Percentiles rank a stretch among this genome's conserved stretches.
These are phyloP conservation scores for Annulohypoxylon truncatum DNA, from an alignment of 2,329 filamentous ascomycete species.

Conservation along the genomic window DNA sequence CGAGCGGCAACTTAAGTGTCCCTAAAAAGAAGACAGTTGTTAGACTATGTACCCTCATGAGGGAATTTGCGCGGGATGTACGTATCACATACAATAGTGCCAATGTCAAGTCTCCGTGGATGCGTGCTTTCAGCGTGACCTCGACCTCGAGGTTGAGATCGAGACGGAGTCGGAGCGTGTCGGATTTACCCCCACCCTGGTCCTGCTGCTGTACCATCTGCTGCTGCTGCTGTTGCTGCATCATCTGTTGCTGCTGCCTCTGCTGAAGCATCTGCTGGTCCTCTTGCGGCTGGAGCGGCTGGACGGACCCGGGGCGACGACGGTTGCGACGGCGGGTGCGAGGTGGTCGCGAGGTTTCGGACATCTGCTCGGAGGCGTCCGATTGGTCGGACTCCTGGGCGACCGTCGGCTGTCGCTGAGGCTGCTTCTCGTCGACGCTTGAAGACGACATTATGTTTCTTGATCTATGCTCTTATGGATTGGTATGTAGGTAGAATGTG, in stretches of 20 bases:
- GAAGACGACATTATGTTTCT: conserved; percentile 39
- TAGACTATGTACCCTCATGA: background rate
- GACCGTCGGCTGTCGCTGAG: conserved; percentile 32
- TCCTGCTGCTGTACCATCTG: conserved; percentile 37
- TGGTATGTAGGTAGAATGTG: background rate
- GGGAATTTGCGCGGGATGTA: background rate
- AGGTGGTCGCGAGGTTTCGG: conserved; percentile 41
- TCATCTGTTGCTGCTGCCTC: conserved; percentile 37
- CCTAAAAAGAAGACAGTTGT: background rate
- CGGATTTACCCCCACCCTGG: conserved; percentile 55
- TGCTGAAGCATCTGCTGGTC: conserved; percentile 39
- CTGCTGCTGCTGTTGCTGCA: conserved; percentile 37
- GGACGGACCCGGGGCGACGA: conserved; percentile 32
- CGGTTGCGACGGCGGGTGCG: conserved; percentile 41
- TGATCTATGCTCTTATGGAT: background rate
- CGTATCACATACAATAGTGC: conserved; percentile 67
- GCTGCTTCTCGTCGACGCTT: conserved; percentile 28
- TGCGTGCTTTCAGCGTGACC: conserved; percentile 87
- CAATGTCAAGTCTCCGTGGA: conserved; percentile 84
- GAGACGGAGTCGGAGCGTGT: conserved; percentile 78
- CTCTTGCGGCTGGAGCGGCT: conserved; percentile 38
- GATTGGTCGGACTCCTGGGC: conserved; percentile 39
- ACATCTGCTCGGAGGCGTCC: conserved; percentile 37
- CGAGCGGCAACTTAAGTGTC: conserved; percentile 22
- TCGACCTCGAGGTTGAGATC: conserved; percentile 87